Conservation (phyloP, 2,329 filamentous ascomycete genomes). For the Sporothrix luriei region DNA sequence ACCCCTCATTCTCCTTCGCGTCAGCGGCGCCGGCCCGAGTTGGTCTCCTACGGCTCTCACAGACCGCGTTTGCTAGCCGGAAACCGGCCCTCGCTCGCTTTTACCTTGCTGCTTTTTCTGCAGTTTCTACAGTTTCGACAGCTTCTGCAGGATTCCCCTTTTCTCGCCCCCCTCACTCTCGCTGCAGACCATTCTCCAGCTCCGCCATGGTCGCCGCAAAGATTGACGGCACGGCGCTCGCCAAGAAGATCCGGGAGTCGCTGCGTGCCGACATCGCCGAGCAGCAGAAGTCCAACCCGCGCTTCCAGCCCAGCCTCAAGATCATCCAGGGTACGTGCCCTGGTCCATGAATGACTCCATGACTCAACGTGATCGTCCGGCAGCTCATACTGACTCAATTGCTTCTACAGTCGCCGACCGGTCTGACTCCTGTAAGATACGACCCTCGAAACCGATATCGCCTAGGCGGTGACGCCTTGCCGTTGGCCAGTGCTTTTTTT, state of each 20-base stretch:
- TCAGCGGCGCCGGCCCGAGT: slow-evolving; percentile 30
- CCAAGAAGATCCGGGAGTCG: slow-evolving; percentile 83
- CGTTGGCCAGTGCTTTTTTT: neutral
- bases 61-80: slow-evolving; percentile 25
- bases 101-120: neutral
- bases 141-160: no score
- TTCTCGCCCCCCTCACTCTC: neutral
- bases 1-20: slow-evolving; percentile 9
- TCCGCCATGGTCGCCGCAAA: slow-evolving; percentile 80
- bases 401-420: slow-evolving; percentile 74
- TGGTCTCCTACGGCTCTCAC: slow-evolving; percentile 5
- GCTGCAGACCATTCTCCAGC: slow-evolving; percentile 46
- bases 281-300: slow-evolving; percentile 78
- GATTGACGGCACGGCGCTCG: slow-evolving; percentile 95
- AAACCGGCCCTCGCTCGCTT: slow-evolving; percentile 13
- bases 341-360: neutral
- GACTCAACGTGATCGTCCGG: neutral
- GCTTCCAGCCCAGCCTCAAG: slow-evolving; percentile 85
- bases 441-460: neutral
- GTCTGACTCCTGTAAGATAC: slow-evolving; percentile 78
- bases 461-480: neutral
- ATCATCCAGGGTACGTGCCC: slow-evolving; percentile 81
- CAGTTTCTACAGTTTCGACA: neutral
- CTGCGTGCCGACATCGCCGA: slow-evolving; percentile 78
- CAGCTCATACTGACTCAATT: slow-evolving; percentile 21